Base-by-base conservation (phyloP, 305 asterid species). In the Striga hermonthica region DNA sequence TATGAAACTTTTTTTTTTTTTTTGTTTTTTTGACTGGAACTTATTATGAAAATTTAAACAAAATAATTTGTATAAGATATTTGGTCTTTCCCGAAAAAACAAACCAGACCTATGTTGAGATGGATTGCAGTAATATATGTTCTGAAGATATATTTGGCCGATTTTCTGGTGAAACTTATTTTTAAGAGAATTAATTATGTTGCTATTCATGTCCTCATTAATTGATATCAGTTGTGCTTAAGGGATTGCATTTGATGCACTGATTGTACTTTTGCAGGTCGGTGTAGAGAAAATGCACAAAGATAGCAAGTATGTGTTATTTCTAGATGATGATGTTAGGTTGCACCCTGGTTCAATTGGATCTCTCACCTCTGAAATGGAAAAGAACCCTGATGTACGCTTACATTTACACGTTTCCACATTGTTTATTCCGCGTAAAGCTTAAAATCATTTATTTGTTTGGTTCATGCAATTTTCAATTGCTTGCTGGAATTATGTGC, bases 261-360 rank as follows among this genome's bases (percentile, higher is more conserved):
- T 15, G 12, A 36, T 36, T 55, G 34, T 54, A 9, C 63, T 49
- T 76, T 65, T 78, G 76, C 76, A 89, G 96, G 80, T 86, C 48
- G 96, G 96, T 69, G 96, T 89, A 73, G 86, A 83, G 60, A 80
- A 84, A 70, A 83, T 86, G 83, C 92, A 89, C 63, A 81, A 81
- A 69, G 90, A 81, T 74, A 86, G 82, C 76, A 89, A 89, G 77
- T 89, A 84, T 70, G 90, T 89, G 36, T 74, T 89, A 54, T 89
- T 89, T 72, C 79, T 89, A 45, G 96, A 89, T 53, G 96, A 89
- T 66, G 96, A 86, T 76, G 96, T 86, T 62, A 89, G 95, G 84
- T 73, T 89, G 76, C 96, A 89, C 80, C 96, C 96, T 72, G 95
- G 96, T 48, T 81, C 96, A n/a, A 82, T 89, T 73, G 90, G 96